phyloP scores from a whole-genome alignment of 805 yeast species.

The Candida takata region DNA sequence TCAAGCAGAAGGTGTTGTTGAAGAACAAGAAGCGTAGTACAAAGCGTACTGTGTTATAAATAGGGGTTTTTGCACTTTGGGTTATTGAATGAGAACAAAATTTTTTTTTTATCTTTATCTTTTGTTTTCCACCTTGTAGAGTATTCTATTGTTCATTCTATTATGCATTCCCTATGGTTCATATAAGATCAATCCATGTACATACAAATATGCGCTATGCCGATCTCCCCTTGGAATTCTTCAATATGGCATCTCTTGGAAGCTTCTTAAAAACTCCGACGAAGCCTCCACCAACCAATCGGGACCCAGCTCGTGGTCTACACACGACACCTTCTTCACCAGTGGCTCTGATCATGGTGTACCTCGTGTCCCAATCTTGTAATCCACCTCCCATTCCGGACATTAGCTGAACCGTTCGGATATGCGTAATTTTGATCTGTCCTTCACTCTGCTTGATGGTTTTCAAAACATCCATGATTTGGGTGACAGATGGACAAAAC shows the following conservation, averaged over 20 bases:
- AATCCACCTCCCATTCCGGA: conserved; percentile 47
- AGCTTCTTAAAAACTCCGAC: conserved; percentile 36
- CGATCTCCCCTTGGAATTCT: not conserved
- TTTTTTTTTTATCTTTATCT: not conserved
- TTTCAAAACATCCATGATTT: conserved; percentile 35
- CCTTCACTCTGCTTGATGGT: conserved; percentile 24
- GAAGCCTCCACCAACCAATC: conserved; percentile 46
- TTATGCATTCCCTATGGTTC: too few relatives aligned
- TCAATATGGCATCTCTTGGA: conserved; percentile 16
- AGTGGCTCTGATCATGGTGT: conserved; percentile 32
- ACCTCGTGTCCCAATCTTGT: conserved; percentile 44
- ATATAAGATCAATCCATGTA: too few relatives aligned
- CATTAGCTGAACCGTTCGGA: conserved; percentile 34
- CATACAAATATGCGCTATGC: too few relatives aligned
- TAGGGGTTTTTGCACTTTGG: not conserved
- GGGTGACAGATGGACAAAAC: conserved; percentile 44
- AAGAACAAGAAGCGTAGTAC: conserved; percentile 25
- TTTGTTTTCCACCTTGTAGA: too few relatives aligned
- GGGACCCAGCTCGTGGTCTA: conserved; percentile 42
- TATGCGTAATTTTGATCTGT: conserved; percentile 29
- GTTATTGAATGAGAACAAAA: not conserved
- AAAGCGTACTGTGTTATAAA: conserved; percentile 10
- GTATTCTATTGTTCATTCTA: too few relatives aligned
- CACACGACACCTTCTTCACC: conserved; percentile 37
- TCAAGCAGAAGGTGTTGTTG: conserved; percentile 35